A percentile compares a stretch with the other conserved stretches of the same genome.
Evolutionary conservation across 2,329 filamentous ascomycete species (phyloP).

Genomic region (Colletotrichum aenigma): DNA sequence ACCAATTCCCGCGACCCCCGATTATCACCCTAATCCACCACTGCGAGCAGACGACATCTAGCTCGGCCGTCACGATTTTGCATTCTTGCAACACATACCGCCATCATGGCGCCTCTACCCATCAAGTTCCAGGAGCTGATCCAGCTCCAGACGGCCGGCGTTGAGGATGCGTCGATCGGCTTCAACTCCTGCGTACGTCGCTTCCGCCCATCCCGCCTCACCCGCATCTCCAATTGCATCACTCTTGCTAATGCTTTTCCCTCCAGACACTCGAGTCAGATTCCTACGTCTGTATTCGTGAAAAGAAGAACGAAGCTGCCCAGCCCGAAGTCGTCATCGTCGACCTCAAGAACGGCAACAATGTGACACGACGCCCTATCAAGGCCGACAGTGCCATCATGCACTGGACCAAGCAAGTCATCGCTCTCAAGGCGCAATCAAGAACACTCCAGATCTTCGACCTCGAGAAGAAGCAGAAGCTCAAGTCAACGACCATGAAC

Average conservation of each 20-base stretch:
- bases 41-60: not conserved
- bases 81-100: slow-evolving; percentile 14
- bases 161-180: slow-evolving; percentile 63
- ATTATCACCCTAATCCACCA: not conserved
- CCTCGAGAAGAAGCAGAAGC: slow-evolving; percentile 87
- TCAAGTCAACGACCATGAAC: slow-evolving; percentile 95
- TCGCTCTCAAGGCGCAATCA: slow-evolving; percentile 92
- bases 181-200: slow-evolving; percentile 78
- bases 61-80: not conserved
- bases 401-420: slow-evolving; percentile 97
- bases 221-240: slow-evolving; percentile 70
- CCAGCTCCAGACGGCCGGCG: slow-evolving; percentile 60
- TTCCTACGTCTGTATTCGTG: slow-evolving; percentile 92
- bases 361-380: slow-evolving; percentile 91
- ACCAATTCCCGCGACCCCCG: slow-evolving; percentile 14
- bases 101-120: slow-evolving; percentile 71
- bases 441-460: slow-evolving; percentile 98
- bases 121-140: slow-evolving; percentile 94
- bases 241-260: slow-evolving; percentile 75
- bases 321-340: slow-evolving; percentile 96
- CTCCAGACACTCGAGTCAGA: slow-evolving; percentile 96
- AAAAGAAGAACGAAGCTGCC: slow-evolving; percentile 84
- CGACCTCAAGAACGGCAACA: slow-evolving; percentile 97
- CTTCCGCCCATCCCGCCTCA: slow-evolving; percentile 22
- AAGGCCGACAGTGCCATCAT: slow-evolving; percentile 99